Conservation (phyloP, 75 land plant genomes). For the Cunninghamia lanceolata region DNA sequence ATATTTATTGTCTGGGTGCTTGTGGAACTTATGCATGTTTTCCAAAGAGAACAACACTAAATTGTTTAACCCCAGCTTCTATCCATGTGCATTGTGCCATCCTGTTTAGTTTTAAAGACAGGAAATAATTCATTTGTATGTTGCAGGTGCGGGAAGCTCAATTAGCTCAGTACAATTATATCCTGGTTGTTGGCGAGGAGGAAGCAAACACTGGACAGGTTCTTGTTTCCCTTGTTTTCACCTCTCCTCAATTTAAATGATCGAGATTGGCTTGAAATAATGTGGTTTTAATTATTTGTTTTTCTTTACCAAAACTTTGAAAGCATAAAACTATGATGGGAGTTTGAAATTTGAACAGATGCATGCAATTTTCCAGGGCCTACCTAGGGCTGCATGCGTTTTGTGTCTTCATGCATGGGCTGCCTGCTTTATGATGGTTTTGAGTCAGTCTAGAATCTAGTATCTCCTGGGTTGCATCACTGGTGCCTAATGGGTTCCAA, state of each 20-base stretch:
- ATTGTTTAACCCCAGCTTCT: neutral
- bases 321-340: neutral
- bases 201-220: constrained; percentile 72
- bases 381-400: neutral
- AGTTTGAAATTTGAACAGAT: neutral
- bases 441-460: neutral
- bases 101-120: neutral
- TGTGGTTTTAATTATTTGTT: neutral
- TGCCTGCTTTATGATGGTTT: neutral
- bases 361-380: neutral
- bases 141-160: constrained; percentile 94
- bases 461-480: neutral
- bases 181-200: constrained; percentile 91
- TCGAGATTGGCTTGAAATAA: neutral
- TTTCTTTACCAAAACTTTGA: neutral
- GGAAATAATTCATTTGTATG: neutral
- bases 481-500: neutral
- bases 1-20: neutral
- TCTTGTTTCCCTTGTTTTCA: neutral
- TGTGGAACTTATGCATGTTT: neutral
- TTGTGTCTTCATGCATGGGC: neutral
- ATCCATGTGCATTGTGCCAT: neutral
- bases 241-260: neutral
- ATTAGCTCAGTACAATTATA: constrained; percentile 94
- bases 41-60: neutral